Evolutionary conservation across 2,329 filamentous ascomycete genomes (phyloP).

Genomic region (Fusarium begoniae): DNA sequence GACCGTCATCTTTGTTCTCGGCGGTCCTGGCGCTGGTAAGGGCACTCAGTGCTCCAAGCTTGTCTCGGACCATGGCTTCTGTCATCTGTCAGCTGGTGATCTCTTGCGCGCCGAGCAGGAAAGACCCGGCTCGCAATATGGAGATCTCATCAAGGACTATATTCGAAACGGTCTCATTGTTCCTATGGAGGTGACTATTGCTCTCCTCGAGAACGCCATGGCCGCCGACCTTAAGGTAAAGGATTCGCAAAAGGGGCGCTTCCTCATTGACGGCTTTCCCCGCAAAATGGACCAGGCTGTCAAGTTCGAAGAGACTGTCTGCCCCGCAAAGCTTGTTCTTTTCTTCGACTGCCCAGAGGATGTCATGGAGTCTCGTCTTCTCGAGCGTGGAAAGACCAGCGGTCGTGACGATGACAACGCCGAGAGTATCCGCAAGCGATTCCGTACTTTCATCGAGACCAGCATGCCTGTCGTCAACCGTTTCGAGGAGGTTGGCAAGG

Average conservation of each 20-base stretch:
- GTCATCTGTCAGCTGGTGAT: slow-evolving; percentile 92
- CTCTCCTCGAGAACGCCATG: slow-evolving; percentile 95
- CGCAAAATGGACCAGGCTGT: slow-evolving; percentile 96
- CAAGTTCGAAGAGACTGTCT: slow-evolving; percentile 91
- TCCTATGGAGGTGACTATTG: slow-evolving; percentile 98
- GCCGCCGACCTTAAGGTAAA: slow-evolving; percentile 68
- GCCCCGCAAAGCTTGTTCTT: slow-evolving; percentile 82
- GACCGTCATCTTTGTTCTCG: slow-evolving; percentile 96
- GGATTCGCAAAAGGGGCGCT: slow-evolving; percentile 67
- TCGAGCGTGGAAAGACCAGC: slow-evolving; percentile 92
- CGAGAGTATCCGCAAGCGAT: slow-evolving; percentile 95
- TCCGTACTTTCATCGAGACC: slow-evolving; percentile 91
- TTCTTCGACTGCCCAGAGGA: slow-evolving; percentile 95
- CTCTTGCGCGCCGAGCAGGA: slow-evolving; percentile 93
- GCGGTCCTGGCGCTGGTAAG: slow-evolving; percentile 94
- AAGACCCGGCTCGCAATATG: slow-evolving; percentile 85
- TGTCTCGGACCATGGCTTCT: slow-evolving; percentile 88
- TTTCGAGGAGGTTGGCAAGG: slow-evolving; percentile 78
- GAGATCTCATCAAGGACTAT: slow-evolving; percentile 89
- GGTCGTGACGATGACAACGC: slow-evolving; percentile 93
- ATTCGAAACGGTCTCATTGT: slow-evolving; percentile 97
- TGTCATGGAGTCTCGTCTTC: slow-evolving; percentile 83
- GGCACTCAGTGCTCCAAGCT: slow-evolving; percentile 94
- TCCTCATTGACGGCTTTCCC: slow-evolving; percentile 86
- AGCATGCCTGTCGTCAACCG: slow-evolving; percentile 97